A percentile compares a stretch with the other conserved stretches of the same genome.
phyloP scores from a whole-genome alignment of 345 rosid genomes.

The Eucalyptus sideroxylon region DNA sequence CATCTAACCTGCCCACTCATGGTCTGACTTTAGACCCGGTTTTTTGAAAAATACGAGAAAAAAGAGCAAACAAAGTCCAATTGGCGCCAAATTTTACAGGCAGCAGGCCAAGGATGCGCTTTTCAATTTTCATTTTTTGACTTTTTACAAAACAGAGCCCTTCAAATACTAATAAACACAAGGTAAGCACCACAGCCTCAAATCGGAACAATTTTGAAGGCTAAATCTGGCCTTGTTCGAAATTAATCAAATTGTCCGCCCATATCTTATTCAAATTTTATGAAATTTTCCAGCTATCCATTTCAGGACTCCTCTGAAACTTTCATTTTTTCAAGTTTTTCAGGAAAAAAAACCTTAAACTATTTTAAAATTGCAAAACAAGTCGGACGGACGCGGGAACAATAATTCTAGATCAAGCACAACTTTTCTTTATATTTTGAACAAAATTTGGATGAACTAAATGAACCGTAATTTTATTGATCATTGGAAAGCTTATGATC shows the following conservation, averaged over 20 bases:
- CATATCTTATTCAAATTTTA: background rate
- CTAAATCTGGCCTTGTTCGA: background rate
- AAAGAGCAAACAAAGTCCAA: background rate
- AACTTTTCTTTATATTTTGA: background rate
- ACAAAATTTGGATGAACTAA: background rate
- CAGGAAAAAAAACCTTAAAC: background rate
- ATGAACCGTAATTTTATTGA: background rate
- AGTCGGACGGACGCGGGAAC: accelerated
- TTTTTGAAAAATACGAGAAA: background rate
- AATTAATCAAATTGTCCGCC: background rate
- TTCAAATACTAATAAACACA: background rate
- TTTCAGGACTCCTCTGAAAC: background rate
- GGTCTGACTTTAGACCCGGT: background rate
- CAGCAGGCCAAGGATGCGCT: background rate
- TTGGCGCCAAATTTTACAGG: background rate
- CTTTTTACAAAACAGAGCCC: background rate
- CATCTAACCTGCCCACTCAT: background rate
- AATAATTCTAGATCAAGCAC: background rate
- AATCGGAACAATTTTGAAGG: background rate
- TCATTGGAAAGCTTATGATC: background rate
- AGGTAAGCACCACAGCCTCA: background rate
- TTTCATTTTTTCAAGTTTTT: background rate
- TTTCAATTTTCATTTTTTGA: background rate
- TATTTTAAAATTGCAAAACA: background rate
- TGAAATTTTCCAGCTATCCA: background rate